A percentile compares a stretch with the other conserved stretches of the same genome.
Evolutionary conservation across 495 filamentous ascomycete species (phyloP).

Genomic region (Chaetomidium leptoderma): DNA sequence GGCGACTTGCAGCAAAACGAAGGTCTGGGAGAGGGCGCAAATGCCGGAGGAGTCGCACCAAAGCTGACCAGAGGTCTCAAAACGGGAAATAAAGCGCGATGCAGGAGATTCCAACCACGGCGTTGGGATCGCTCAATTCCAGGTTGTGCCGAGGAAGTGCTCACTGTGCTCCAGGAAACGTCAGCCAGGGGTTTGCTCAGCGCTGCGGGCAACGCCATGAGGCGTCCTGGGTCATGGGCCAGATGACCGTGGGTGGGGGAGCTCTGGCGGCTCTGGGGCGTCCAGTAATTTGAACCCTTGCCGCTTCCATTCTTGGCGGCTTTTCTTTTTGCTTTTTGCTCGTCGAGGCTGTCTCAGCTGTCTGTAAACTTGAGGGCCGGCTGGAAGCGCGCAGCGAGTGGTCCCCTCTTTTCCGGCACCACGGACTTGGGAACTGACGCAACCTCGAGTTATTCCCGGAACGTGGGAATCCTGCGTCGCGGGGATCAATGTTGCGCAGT

Average conservation of each 20-base stretch:
- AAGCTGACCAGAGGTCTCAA: not conserved
- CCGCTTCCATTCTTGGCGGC: not conserved
- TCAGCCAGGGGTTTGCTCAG: not conserved
- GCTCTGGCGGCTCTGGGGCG: no score
- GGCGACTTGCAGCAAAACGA: constrained; percentile 7
- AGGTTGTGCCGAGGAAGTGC: not conserved
- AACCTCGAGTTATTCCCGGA: no score
- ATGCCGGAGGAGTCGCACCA: not conserved
- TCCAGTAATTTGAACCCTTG: not conserved
- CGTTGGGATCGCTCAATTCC: not conserved
- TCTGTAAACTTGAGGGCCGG: no score
- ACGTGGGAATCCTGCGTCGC: no score
- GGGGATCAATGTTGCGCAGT: no score
- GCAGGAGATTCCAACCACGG: not conserved
- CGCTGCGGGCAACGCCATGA: not conserved
- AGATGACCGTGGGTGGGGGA: not conserved
- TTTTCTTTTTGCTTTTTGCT: not conserved
- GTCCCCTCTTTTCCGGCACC: not conserved
- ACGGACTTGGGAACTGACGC: not conserved
- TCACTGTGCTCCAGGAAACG: not conserved
- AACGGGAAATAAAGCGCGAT: not conserved
- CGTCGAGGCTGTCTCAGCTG: not conserved
- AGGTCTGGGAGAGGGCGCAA: not conserved
- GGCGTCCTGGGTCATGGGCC: not conserved
- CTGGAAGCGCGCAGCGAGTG: no score